Conservation (phyloP, 176 grass and related monocot species). For the Pharus latifolius region DNA sequence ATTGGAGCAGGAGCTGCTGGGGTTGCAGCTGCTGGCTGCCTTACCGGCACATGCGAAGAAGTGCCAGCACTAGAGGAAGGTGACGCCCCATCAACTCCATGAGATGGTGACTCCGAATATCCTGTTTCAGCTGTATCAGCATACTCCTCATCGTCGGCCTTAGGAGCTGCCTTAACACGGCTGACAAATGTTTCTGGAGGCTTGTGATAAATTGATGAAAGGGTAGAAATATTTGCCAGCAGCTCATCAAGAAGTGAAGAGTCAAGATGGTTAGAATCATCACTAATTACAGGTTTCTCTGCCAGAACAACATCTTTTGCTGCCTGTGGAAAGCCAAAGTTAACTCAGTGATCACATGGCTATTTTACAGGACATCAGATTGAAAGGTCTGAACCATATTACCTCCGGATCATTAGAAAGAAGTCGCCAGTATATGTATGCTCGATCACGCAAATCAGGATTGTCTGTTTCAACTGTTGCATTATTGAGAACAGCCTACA, state of each 20-base stretch:
- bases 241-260: conserved; percentile 90
- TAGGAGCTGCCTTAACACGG: conserved; percentile 69
- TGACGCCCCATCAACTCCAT: conserved; percentile 65
- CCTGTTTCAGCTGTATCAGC: conserved; percentile 62
- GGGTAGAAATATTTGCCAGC: conserved; percentile 92
- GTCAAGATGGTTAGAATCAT: conserved; percentile 91
- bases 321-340: conserved; percentile 39
- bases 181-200: conserved; percentile 88
- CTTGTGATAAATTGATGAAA: conserved; percentile 98
- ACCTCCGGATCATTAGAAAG: conserved; percentile 99
- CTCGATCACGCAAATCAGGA: conserved; percentile 91
- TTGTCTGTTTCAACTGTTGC: conserved; percentile 99
- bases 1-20: conserved; percentile 51
- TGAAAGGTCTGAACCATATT: conserved; percentile 12
- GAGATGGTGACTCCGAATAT: conserved; percentile 84
- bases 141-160: conserved; percentile 81
- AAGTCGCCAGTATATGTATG: conserved; percentile 99
- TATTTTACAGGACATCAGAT: conserved; percentile 1
- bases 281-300: conserved; percentile 98
- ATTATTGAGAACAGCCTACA: conserved; percentile 96
- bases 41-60: conserved; percentile 46
- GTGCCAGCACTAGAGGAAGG: conserved; percentile 49
- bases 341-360: background rate
- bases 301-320: conserved; percentile 98
- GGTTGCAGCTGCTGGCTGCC: conserved; percentile 22